Evolutionary conservation across 805 yeast genomes (phyloP), one percentile per base, ranked within the genome.

Genomic region (Sugiyamaella valdiviana): DNA sequence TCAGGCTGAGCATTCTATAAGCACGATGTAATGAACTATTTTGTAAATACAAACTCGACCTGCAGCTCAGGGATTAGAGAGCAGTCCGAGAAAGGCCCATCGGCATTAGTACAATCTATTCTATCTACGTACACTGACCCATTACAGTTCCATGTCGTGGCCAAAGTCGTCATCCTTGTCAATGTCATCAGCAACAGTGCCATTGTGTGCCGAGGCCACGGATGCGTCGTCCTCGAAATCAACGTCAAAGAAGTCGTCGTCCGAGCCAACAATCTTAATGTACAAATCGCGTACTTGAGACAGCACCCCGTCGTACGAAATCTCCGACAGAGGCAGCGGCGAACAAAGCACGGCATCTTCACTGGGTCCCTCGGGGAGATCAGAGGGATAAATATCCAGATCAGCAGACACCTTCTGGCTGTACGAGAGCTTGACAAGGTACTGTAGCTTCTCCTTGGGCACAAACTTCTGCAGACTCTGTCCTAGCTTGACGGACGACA

Each of bases 231-330:
- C 98, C 66, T 91, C 97, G 62, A 91, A 91, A 66, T 91, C 98
- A 38, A 91, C 86, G 64, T 88, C 96, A 63, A 91, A 91, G 69
- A 93, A 93, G 67, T 91, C 98, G 59, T 91, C 97, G 63, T 85
- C 93, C 1, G 95, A 78, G 7, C 98, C 98, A 9, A 93, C 95
- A 53, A 91, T 82, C 49, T 76, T 73, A 52, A 79, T 81, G 64
- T 87, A 91, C 38, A 91, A 63, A 17, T 78, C 69, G 62, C 80
- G 84, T 5, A 90, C 88, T 52, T 88, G 93, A 1, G 90, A 80
- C 16, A 91, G 78, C 3, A 86, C 78, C 24, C 96, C 98, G 63
- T 91, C 97, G 64, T 89, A 91, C 36, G 95, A 83, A 24, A 93
- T 76, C 61, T 91, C 98, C 6, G 62, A 42, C 14, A 42, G 19